Base-by-base conservation (phyloP, 169 alveolate genomes). In the Plasmodium vinckei region DNA sequence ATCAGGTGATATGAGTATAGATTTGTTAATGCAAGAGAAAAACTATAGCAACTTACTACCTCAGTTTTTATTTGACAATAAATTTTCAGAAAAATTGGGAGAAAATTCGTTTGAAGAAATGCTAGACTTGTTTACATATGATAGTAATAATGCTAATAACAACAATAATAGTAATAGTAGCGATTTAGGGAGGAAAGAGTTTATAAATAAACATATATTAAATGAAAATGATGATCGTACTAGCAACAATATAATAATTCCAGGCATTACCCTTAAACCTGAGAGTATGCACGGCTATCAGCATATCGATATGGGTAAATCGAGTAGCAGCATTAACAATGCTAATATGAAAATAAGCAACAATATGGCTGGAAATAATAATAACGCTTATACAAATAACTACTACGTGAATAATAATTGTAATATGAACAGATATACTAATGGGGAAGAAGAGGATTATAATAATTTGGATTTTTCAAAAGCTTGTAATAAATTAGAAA, bases 31-130 rank as follows among this genome's bases (percentile, higher is more conserved):
- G 57, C 65, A 67, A 5, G 47, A 49, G 33, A 82, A 82, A 19
- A n/a, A 39, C 21, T 67, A 54, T 44, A 13, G 33, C 21, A 39
- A 65, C 19, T 67, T 67, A 12, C n/a, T 82, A 59, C 90, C 90
- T 10, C 67, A 82, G 17, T 82, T 82, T 82, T 59, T 67, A 65
- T 23, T 82, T 39, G 90, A 82, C 39, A 65, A 56, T 67, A 82
- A 65, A 44, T 9, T 57, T 17, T 27, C 19, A 15, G 68, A 42
- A n/a, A 53, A 71, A 19, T 5, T 17, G 15, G 84, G 56, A 9
- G 59, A 53, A 13, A 77, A 77, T 77, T 77, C 88, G 57, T 64
- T 77, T 77, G 77, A 65, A 54, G 68, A 60, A 19, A 67, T 6
- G 21, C 12, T 71, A 19, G 7, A 42, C 0, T 44, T 60, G 0